phyloP scores from a whole-genome alignment of 1,284 basidiomycete genomes.

The Clitocybe nebularis region DNA sequence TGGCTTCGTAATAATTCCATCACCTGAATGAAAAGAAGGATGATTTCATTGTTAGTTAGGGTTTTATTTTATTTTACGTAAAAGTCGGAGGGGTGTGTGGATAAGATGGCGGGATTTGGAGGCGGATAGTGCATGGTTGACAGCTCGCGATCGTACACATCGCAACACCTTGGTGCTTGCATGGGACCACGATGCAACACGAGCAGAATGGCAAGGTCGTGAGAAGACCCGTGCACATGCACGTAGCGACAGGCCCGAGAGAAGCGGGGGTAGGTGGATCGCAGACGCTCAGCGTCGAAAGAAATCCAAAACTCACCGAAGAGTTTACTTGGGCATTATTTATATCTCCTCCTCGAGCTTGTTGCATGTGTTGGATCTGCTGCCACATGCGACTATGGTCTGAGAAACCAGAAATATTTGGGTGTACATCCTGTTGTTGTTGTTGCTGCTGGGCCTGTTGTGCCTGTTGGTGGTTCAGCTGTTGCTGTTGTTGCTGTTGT shows the following conservation, averaged over 20 bases:
- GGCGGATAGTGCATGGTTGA: conserved; percentile 6
- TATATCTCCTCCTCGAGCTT: conserved; percentile 44
- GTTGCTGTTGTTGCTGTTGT: conserved; percentile 38
- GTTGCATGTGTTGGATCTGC: conserved; percentile 48
- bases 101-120: conserved; percentile 17
- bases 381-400: conserved; percentile 55
- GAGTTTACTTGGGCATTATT: conserved; percentile 25
- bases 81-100: conserved; percentile 14
- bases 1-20: conserved; percentile 45
- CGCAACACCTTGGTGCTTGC: conserved; percentile 10
- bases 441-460: conserved; percentile 29
- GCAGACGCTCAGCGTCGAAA: conserved; percentile 11
- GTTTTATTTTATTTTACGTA: conserved; percentile 17
- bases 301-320: conserved; percentile 40
- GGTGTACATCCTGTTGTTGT: conserved; percentile 34
- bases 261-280: conserved; percentile 14
- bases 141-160: conserved; percentile 11
- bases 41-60: conserved; percentile 9
- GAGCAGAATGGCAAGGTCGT: conserved; percentile 2
- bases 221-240: conserved; percentile 7
- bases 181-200: conserved; percentile 9
- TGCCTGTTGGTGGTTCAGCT: conserved; percentile 40
- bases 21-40: conserved; percentile 34
- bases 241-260: conserved; percentile 13
- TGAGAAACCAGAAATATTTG: conserved; percentile 39